Evolutionary conservation across 257 asterid species (phyloP), one percentile per base, ranked within the genome.

Genomic region (Forsythia viridissima): DNA sequence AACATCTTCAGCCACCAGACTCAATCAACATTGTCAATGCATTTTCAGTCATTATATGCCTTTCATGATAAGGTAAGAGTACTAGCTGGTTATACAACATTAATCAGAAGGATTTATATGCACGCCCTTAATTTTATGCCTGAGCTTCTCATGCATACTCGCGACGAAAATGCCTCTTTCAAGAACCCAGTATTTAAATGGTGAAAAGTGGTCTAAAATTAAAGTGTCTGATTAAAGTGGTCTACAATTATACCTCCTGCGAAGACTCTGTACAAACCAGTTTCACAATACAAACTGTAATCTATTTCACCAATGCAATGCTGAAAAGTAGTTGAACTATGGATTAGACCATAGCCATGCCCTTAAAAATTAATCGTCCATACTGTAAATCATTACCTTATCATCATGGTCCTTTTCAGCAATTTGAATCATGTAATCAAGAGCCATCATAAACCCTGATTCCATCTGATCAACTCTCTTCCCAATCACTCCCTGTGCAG

Each of bases 381-480:
- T 59, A 21, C 2, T 21, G 5, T 39, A 20, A 55, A 68, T 38
- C 15, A 83, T 74, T 78, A 89, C 97, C 91, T 93, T 92, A 2
- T 90, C 94, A 86, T 95, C 98, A 87, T 87, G 88, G 78, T 93
- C 99, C 79, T 88, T 90, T 41, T 85, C 97, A 73, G 98, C 99
- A 82, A 86, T 91, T 75, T 91, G 92, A 80, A 95, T 95, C 99
- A 93, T 95, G 87, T 92, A 95, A 90, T 95, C 98, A 76, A 92
- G 97, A 76, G 97, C 97, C 97, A 93, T 90, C 91, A 94, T 90
- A 82, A 94, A 93, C 24, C 99, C 95, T 1, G 98, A 75, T 85
- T 94, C 99, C 99, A 94, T 94, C 87, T 94, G 79, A 80, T 92
- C 98, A 85, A 93, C 99, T 91, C 99, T 89, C 91, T 93, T 93